phyloP scores from a whole-genome alignment of 441 rosid species.

The Pelargonium australe region DNA sequence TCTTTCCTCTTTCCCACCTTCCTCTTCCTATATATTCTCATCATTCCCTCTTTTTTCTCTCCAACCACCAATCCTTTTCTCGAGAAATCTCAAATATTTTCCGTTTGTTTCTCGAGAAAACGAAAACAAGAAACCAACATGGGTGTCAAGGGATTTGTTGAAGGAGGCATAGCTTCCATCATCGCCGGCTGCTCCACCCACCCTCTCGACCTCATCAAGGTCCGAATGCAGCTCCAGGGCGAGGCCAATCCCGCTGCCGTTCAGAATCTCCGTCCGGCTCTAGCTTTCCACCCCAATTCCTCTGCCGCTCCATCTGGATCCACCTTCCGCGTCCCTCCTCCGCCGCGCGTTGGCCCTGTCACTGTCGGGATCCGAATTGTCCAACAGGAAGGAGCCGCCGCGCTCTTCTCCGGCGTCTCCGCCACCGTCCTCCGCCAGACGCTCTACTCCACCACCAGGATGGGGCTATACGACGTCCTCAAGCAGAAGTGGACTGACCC shows the following conservation, averaged over 20 bases:
- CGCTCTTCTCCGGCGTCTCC: not conserved
- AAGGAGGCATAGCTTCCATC: not conserved
- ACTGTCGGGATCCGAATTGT: not conserved
- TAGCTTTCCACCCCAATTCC: no score
- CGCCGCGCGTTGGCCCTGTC: not conserved
- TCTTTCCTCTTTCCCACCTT: no score
- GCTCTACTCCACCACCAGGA: not conserved
- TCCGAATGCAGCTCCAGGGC: not conserved
- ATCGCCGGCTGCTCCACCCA: not conserved
- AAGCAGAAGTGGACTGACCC: not conserved
- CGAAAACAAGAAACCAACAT: no score
- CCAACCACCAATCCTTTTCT: no score
- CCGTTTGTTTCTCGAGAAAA: no score
- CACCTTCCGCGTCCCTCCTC: not conserved
- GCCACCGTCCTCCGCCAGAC: not conserved
- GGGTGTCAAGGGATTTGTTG: not conserved
- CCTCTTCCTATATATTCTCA: no score
- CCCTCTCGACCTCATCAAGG: not conserved
- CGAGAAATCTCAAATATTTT: no score
- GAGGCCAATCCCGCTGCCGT: no score
- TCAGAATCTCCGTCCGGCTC: no score
- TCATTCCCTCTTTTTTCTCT: no score
- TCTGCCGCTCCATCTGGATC: no score
- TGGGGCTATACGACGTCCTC: not conserved
- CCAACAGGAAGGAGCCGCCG: not conserved